Evolutionary conservation across 176 grass and related monocot genomes (phyloP), one percentile per base, ranked within the genome.

Genomic region (Echinochloa phyllopogon): DNA sequence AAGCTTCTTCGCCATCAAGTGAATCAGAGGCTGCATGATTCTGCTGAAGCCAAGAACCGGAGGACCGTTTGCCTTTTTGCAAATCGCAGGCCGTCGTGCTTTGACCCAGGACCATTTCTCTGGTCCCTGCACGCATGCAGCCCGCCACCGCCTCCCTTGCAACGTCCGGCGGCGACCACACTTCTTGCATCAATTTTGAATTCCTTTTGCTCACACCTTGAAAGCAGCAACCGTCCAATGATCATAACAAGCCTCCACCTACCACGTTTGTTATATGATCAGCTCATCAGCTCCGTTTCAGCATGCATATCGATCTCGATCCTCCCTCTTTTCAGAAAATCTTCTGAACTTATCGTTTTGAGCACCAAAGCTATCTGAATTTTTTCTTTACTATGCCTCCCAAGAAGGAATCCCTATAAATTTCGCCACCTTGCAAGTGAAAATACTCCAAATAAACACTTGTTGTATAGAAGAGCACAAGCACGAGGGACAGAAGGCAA

Each of bases 201-300:
- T 80, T 80, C 85, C 76, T 74, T 81, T 87, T 81, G 77, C 77
- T 74, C 77, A 29, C 58, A 44, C 79, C 37, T 56, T 81, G 16
- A 2, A 45, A 65, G n/a, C n/a, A 64, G 62, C 85, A 70, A 80
- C 49, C 41, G 69, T 53, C 68, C 77, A 74, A 50, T 21, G 37
- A 73, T 65, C 76, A 80, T 74, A 74, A 71, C 42, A 60, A 33
- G 6, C 36, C 33, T 20, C 25, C 25, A 71, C 75, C 66, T 79
- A 85, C 52, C 52, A 12, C 15, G 3, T n/a, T n/a, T n/a, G 36
- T 50, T 57, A 24, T 6, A 55, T 25, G 47, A 15, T 67, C 11
- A 38, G 33, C 36, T 10, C 64, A 16, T 68, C 11, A 38, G 33
- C 36, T 10, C 64, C 38, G 17, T 40, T 40, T 42, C 65, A 10